phyloP scores from a whole-genome alignment of 805 yeast genomes.

The Wickerhamiella azymoides region DNA sequence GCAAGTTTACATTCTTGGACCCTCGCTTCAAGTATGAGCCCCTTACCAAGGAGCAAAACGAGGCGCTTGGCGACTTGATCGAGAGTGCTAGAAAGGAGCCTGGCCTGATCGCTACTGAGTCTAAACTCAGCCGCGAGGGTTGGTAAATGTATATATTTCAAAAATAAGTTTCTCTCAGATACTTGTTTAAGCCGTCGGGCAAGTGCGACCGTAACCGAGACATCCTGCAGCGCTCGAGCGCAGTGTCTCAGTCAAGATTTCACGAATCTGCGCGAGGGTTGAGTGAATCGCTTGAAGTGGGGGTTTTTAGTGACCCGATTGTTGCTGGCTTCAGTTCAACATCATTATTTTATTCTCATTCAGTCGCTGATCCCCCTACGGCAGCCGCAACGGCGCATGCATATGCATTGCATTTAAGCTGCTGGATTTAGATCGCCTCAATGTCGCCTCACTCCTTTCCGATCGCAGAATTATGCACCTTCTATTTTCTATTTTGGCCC shows the following conservation, averaged over 20 bases:
- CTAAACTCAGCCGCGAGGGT: conserved; percentile 18
- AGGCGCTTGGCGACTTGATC: conserved; percentile 17
- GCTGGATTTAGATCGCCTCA: background rate
- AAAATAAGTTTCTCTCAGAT: background rate
- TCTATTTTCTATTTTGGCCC: background rate
- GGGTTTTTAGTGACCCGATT: too few relatives aligned
- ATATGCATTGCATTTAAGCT: conserved; percentile 8
- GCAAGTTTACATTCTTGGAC: conserved; percentile 70
- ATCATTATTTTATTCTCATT: too few relatives aligned
- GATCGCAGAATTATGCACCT: background rate
- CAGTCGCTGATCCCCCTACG: background rate
- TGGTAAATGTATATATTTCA: conserved; percentile 12
- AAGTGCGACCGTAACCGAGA: background rate
- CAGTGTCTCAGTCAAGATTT: background rate
- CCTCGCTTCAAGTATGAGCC: conserved; percentile 69
- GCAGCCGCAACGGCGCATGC: background rate
- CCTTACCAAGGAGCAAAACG: conserved; percentile 48
- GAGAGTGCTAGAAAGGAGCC: conserved; percentile 19
- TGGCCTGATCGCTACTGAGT: conserved; percentile 13
- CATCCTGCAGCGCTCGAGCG: background rate
- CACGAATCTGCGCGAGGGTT: background rate
- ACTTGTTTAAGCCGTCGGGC: background rate
- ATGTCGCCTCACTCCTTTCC: background rate
- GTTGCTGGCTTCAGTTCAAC: too few relatives aligned
- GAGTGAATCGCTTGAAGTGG: background rate